phyloP scores from a whole-genome alignment of 805 yeast species.

The Candida vaughaniae region DNA sequence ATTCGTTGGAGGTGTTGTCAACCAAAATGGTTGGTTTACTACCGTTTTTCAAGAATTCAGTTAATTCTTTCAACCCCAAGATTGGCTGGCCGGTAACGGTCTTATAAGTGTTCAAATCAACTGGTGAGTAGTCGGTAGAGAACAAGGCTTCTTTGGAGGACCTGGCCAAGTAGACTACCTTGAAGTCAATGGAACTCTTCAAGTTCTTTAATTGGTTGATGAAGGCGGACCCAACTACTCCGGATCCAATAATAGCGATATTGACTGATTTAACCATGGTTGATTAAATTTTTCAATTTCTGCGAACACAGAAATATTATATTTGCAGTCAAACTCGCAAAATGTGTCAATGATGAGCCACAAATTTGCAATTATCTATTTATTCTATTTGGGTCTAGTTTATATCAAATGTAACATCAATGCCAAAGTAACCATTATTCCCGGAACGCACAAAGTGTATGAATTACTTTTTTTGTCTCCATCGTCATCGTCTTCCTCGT shows the following conservation, averaged over 20 bases:
- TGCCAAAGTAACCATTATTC: neutral
- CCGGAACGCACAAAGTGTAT: neutral
- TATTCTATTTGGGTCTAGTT: too few species aligned
- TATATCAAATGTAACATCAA: neutral
- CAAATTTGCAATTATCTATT: too few species aligned
- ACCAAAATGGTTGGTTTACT: constrained; percentile 78
- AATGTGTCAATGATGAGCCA: too few species aligned
- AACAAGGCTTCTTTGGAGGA: constrained; percentile 69
- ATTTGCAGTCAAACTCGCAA: too few species aligned
- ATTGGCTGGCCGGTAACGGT: constrained; percentile 47
- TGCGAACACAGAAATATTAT: too few species aligned
- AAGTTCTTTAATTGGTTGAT: constrained; percentile 72
- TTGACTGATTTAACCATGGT: constrained; percentile 31
- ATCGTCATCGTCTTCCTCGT: constrained; percentile 5
- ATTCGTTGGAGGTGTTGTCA: constrained; percentile 89
- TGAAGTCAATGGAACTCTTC: constrained; percentile 62
- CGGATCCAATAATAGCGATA: constrained; percentile 64
- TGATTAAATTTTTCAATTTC: too few species aligned
- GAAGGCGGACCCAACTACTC: constrained; percentile 94
- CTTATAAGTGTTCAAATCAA: constrained; percentile 62
- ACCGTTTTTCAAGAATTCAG: constrained; percentile 62
- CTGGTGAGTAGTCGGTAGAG: constrained; percentile 67
- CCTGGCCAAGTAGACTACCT: constrained; percentile 74
- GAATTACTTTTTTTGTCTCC: constrained; percentile 4
- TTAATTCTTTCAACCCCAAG: constrained; percentile 56